Base-by-base conservation (phyloP, 805 yeast species). In the Middelhovenomyces tepae region DNA sequence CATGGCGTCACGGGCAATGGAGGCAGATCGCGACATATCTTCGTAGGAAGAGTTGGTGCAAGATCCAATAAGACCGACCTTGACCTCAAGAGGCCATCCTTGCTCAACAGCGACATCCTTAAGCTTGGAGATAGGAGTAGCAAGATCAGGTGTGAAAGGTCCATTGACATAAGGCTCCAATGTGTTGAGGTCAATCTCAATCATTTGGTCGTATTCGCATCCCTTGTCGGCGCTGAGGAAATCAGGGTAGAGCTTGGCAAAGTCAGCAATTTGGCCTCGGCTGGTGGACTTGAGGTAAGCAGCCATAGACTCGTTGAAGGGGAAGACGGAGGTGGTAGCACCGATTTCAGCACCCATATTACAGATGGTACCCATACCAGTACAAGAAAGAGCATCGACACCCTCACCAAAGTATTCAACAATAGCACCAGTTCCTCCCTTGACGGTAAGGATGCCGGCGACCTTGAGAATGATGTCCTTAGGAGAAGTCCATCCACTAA, bases 301-400 rank as follows among this genome's bases (percentile, higher is more conserved):
- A 59, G 66, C 75, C 83, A 83, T 87, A 45, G 89, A 79, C 55
- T 77, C 73, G 71, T 84, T 86, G 83, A 72, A 86, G 60, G 97
- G 97, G 93, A 87, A 87, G 41, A 83, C 84, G 30, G 96, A 87
- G 37, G 97, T 87, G 43, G 97, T 87, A 41, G 96, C 96, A 67
- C 97, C 97, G 50, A 87, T 86, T 67, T 87, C 97, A 48, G 97
- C 97, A 71, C 97, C 97, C 97, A 87, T 87, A 65, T 87, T 87
- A 74, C 97, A 87, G 66, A 87, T 87, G 51, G 97, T 87, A 59
- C 93, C 97, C 97, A 87, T 87, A 73, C 97, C 97, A 33, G 97
- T 89, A 65, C 95, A 85, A 32, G 94, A 82, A 62, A 87, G 78
- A 39, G 89, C 72, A 53, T 80, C 74, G 36, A 87, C 87, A 72